Base-by-base conservation (phyloP, 805 yeast species). In the Vanderwaltozyma verrucispora region DNA sequence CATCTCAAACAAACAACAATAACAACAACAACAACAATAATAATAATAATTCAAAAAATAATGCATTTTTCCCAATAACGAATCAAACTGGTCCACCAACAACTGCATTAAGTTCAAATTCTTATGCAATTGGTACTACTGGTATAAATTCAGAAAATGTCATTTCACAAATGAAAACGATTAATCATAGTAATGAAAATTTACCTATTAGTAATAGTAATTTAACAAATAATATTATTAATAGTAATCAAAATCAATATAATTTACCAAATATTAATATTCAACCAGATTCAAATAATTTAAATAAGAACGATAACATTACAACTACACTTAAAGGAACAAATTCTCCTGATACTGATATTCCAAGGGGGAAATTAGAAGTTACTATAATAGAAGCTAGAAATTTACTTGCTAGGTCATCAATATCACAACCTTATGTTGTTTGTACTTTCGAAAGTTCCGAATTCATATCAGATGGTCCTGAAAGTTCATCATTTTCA, bases 361-460 rank as follows among this genome's bases (percentile, higher is more conserved):
- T 72, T 5, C 88, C 92, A 30, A 74, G 82, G 53, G 97, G 97
- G 32, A 83, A 82, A 57, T 69, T 89, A 36, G 75, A 77, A 50
- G 87, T 92, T 33, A 76, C 75, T 25, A 85, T 89, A 43, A 65
- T 82, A 20, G 89, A 85, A 59, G 96, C 95, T 2, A 72, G 69
- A 41, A 79, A 77, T 48, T 68, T 89, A 44, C 63, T 69, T 30
- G 73, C 78, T 25, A 67, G 71, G 32, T 61, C 75, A 4, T 62
- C 68, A 29, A 63, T 66, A 53, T 68, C 89, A 3, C 82, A 74
- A 48, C 96, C 95, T 3, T 81, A 87, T 58, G 95, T 84, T 15
- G 95, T 87, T 27, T 84, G 94, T 60, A 81, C 94, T 10, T 87
- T 83, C 65, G 95, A 86, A 57, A 80, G 89, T 43, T 80, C 94